These are phyloP conservation scores for Globisporangium splendens DNA, from an alignment of 352 stramenopile genomes.

Conservation along the genomic window DNA sequence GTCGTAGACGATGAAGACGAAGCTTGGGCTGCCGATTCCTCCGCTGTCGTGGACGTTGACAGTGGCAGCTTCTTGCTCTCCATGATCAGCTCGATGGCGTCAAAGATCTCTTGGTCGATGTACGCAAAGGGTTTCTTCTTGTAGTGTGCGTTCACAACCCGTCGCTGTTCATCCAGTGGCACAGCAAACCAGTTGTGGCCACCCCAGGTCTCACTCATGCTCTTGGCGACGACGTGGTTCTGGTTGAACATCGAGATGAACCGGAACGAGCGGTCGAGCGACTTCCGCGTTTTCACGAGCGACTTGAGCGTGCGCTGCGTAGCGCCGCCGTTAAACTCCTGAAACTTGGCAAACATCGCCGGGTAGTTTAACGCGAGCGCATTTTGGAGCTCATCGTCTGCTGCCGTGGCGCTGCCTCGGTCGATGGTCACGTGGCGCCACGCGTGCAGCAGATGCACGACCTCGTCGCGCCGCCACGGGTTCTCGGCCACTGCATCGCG, in stretches of 20 bases:
- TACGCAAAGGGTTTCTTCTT: constrained; percentile 16
- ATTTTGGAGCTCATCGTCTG: no score
- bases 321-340: constrained; percentile 3
- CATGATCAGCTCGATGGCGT: constrained; percentile 3
- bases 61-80: no score
- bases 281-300: constrained; percentile 12
- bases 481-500: neutral
- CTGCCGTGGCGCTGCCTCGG: no score
- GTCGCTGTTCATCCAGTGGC: constrained; percentile 5
- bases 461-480: constrained; percentile 7
- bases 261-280: constrained; percentile 11
- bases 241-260: constrained; percentile 17
- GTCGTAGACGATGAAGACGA: no score
- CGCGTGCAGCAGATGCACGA: constrained; percentile 5
- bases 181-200: constrained; percentile 13
- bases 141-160: constrained; percentile 12
- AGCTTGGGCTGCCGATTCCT: no score
- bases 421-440: neutral
- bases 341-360: neutral
- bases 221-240: constrained; percentile 12
- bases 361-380: no score
- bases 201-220: constrained; percentile 8
- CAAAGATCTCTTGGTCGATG: constrained; percentile 18
- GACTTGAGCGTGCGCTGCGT: constrained; percentile 9
- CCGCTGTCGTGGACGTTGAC: no score